Evolutionary conservation across 1,284 basidiomycete genomes (phyloP).

Genomic region (Malassezia yamatoensis): DNA sequence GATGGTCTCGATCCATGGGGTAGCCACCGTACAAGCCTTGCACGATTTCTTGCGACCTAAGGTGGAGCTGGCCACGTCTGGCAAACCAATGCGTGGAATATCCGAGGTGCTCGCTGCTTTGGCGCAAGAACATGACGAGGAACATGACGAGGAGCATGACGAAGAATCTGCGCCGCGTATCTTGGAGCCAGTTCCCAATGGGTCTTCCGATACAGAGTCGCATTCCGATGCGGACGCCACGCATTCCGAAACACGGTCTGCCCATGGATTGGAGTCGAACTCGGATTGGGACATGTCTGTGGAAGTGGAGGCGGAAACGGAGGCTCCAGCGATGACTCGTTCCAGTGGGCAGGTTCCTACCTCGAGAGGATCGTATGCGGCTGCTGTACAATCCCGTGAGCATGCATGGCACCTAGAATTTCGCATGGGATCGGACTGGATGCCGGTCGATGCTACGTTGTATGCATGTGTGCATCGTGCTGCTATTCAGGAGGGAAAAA

Average conservation of each 20-base stretch:
- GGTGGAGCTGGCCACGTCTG: conserved; percentile 19
- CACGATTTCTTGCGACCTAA: conserved; percentile 44
- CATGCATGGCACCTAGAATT: conserved; percentile 95
- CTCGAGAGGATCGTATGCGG: conserved; percentile 65
- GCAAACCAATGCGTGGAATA: conserved; percentile 56
- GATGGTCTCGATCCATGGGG: conserved; percentile 42
- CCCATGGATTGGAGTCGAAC: too few species aligned
- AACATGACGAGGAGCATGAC: background rate
- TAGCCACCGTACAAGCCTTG: conserved; percentile 40
- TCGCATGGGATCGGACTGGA: conserved; percentile 70
- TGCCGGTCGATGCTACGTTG: conserved; percentile 79
- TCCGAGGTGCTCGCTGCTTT: conserved; percentile 84
- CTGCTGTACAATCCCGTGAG: conserved; percentile 80
- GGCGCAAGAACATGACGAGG: conserved; percentile 49
- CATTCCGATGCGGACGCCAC: too few species aligned
- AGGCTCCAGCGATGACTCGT: background rate
- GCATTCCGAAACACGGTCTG: too few species aligned
- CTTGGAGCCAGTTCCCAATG: too few species aligned
- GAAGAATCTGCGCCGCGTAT: conserved; percentile 5
- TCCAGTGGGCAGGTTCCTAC: background rate
- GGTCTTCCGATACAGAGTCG: too few species aligned
- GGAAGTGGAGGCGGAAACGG: conserved; percentile 1
- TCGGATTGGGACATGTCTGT: background rate
- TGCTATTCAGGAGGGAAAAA: conserved; percentile 50
- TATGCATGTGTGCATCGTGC: conserved; percentile 82